Evolutionary conservation across 495 filamentous ascomycete genomes (phyloP).

Genomic region (Penicillium manginii): DNA sequence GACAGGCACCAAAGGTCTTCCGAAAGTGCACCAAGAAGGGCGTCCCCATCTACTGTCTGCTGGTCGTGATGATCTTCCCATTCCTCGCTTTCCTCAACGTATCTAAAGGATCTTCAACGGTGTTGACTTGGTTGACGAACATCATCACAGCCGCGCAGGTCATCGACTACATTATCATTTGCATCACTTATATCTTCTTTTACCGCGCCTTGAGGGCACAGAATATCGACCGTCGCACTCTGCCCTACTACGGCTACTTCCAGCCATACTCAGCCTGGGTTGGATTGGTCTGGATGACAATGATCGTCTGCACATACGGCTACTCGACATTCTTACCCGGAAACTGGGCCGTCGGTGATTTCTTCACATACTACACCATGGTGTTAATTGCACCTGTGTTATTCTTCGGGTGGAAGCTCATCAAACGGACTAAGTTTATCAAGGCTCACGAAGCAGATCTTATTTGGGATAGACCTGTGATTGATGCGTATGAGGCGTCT

Average conservation of each 20-base stretch:
- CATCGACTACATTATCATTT: slow-evolving; percentile 40
- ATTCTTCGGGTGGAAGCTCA: slow-evolving; percentile 58
- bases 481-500: slow-evolving; percentile 29
- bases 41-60: slow-evolving; percentile 47
- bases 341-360: slow-evolving; percentile 47
- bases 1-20: slow-evolving; percentile 64
- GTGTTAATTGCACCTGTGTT: slow-evolving; percentile 50
- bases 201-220: slow-evolving; percentile 58
- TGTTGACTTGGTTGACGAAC: slow-evolving; percentile 38
- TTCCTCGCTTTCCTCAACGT: slow-evolving; percentile 40
- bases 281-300: slow-evolving; percentile 42
- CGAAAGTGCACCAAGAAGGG: slow-evolving; percentile 48
- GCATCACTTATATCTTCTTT: slow-evolving; percentile 60
- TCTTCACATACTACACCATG: slow-evolving; percentile 65
- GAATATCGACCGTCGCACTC: slow-evolving; percentile 50
- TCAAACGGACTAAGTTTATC: slow-evolving; percentile 55
- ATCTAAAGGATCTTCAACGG: slow-evolving; percentile 28
- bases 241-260: slow-evolving; percentile 60
- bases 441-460: slow-evolving; percentile 54
- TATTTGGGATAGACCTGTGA: slow-evolving; percentile 49
- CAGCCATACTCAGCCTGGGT: slow-evolving; percentile 63
- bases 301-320: slow-evolving; percentile 53
- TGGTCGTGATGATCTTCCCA: slow-evolving; percentile 40
- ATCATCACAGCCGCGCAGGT: slow-evolving; percentile 33
- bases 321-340: slow-evolving; percentile 54